phyloP scores from a whole-genome alignment of 306 rosid species.

The Prunus dulcis region DNA sequence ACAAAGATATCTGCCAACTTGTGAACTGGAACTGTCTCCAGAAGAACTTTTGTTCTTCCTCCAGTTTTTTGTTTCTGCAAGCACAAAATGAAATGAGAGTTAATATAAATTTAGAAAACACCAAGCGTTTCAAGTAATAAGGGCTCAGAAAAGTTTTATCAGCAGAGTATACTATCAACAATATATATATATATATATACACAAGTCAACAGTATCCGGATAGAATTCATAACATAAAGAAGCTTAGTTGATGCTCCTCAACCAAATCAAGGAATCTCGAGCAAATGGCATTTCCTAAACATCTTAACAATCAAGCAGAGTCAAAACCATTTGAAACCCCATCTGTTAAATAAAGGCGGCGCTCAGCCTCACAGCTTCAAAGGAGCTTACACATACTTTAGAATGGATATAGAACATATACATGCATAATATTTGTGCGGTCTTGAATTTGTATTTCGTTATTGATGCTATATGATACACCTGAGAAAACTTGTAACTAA shows the following conservation, averaged over 20 bases:
- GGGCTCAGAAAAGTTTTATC: not conserved
- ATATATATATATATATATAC: not conserved
- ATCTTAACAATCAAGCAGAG: not conserved
- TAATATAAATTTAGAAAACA: not conserved
- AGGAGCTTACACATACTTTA: not conserved
- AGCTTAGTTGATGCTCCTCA: constrained; percentile 4
- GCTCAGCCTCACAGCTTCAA: not conserved
- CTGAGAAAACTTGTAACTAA: not conserved
- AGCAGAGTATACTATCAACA: not conserved
- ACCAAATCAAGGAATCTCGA: not conserved
- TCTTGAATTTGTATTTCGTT: not conserved
- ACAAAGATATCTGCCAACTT: constrained; percentile 98
- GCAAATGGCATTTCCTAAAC: not conserved
- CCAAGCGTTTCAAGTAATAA: not conserved
- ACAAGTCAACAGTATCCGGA: not conserved
- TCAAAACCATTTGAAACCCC: not conserved
- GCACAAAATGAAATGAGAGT: constrained; percentile 31
- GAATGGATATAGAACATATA: not conserved
- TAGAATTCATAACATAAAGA: not conserved
- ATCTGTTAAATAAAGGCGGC: not conserved
- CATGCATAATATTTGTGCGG: not conserved
- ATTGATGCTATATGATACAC: not conserved
- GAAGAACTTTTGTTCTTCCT: constrained; percentile 91
- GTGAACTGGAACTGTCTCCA: constrained; percentile 97
- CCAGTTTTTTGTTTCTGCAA: constrained; percentile 90